Conservation (phyloP, 2,329 filamentous ascomycete genomes). For the Diaporthe sp. region DNA sequence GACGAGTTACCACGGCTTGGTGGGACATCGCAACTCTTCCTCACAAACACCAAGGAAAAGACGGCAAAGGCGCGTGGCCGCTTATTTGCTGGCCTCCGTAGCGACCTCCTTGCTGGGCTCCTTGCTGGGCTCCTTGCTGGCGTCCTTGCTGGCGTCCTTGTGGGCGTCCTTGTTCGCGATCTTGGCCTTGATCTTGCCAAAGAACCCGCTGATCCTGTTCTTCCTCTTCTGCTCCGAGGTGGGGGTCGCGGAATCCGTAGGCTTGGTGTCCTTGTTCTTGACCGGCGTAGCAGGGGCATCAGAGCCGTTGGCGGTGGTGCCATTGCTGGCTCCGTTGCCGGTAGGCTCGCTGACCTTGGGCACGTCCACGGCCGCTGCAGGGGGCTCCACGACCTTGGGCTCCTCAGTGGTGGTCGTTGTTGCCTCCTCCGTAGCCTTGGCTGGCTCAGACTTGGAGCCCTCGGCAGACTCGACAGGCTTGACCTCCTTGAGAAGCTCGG, state of each 20-base stretch:
- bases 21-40: constrained; percentile 10
- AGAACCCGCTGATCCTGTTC: constrained; percentile 73
- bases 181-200: constrained; percentile 69
- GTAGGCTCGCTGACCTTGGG: constrained; percentile 43
- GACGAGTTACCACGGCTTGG: constrained; percentile 42
- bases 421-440: constrained; percentile 44
- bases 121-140: neutral
- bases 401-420: constrained; percentile 46
- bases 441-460: constrained; percentile 43
- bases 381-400: constrained; percentile 43
- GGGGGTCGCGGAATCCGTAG: constrained; percentile 40
- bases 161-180: constrained; percentile 45
- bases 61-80: neutral
- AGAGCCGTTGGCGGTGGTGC: constrained; percentile 41
- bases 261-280: constrained; percentile 43
- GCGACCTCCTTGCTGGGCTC: neutral
- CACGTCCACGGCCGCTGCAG: constrained; percentile 43
- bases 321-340: constrained; percentile 40
- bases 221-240: constrained; percentile 70
- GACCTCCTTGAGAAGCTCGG: constrained; percentile 78
- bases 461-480: constrained; percentile 55
- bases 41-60: constrained; percentile 4
- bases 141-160: constrained; percentile 44
- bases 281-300: constrained; percentile 42
- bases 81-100: constrained; percentile 33